Base-by-base conservation (phyloP, 2,329 filamentous ascomycete genomes). In the Colletotrichum eleusines region DNA sequence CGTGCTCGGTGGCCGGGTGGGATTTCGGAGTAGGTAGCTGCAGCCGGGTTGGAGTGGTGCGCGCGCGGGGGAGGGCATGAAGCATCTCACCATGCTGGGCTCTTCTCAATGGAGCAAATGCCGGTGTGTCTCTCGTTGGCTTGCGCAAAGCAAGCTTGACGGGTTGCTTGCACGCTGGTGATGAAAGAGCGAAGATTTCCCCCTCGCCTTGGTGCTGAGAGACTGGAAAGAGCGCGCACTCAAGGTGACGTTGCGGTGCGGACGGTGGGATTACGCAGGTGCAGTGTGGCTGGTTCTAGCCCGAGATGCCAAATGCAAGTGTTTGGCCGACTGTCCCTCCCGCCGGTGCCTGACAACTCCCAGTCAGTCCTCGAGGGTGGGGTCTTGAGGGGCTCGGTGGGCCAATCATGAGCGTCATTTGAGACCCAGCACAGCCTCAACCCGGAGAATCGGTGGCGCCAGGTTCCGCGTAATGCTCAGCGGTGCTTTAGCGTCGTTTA, bases 1-100 rank as follows among this genome's bases (percentile, higher is more conserved):
- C 9, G 46, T n/a, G 44, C 16, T 51, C 33, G 46, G 16, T 40
- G 23, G 44, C 33, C 46, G n/a, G 16, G 44, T 46, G 55, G 48
- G 23, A 42, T 42, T 50, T 42, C 60, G 42, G 35, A 48, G 51
- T 55, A 26, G 53, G 51, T 55, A 26, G 53, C 66, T 31, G 65
- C 50, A 46, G 57, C 58, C 50, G 20, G 50, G 31, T 48, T 38
- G 60, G 60, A 58, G 35, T 65, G 42, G 51, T 55, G 61, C 26
- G 40, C 59, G 55, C 38, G 69, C 62, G 70, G 70, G 59, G 66
- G 44, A 58, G 66, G 72, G 72, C 69, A 72, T 61, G 66, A 66
- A 72, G 72, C 66, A 67, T 73, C 73, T 74, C 73, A 74, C 73
- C 73, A 74, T 74, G 73, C 58, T 74, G 73, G 72, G 73, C 73